Conservation (phyloP, 2,329 filamentous ascomycete species). For the Phaeosphaeria sp. region DNA sequence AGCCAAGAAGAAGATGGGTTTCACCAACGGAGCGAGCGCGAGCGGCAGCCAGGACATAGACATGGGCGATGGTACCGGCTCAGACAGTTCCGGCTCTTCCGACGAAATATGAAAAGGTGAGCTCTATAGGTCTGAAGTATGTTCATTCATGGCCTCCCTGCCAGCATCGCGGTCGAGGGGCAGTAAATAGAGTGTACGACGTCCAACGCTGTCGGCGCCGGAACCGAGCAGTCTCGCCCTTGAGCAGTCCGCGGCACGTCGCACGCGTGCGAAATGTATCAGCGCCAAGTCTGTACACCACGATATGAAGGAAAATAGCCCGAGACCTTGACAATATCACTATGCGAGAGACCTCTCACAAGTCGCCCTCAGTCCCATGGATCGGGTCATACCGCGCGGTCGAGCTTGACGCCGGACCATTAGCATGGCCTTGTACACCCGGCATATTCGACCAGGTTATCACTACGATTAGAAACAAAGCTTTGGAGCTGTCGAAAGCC, state of each 20-base stretch:
- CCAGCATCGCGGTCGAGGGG: not conserved
- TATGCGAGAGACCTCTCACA: constrained; percentile 1
- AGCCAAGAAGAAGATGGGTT: constrained; percentile 25
- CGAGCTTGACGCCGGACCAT: not conserved
- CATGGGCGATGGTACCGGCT: constrained; percentile 30
- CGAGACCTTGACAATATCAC: constrained; percentile 11
- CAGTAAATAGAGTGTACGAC: not conserved
- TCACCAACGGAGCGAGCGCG: constrained; percentile 25
- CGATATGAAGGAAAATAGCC: constrained; percentile 6
- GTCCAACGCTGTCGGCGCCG: not conserved
- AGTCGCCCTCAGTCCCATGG: not conserved
- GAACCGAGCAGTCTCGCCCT: not conserved
- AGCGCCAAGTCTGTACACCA: constrained; percentile 20
- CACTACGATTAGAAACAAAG: not conserved
- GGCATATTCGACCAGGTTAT: not conserved
- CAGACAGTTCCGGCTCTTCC: constrained; percentile 22
- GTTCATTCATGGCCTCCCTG: not conserved
- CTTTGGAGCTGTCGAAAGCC: not conserved
- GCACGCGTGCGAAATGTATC: constrained; percentile 9
- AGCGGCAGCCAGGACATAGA: constrained; percentile 33
- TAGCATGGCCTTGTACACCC: not conserved
- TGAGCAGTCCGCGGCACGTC: constrained; percentile 13
- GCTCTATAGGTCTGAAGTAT: not conserved
- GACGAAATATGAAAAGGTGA: not conserved
- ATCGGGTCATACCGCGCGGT: not conserved